These are phyloP conservation scores for Saturnispora galanensis DNA, from an alignment of 805 yeast genomes.

Conservation along the genomic window DNA sequence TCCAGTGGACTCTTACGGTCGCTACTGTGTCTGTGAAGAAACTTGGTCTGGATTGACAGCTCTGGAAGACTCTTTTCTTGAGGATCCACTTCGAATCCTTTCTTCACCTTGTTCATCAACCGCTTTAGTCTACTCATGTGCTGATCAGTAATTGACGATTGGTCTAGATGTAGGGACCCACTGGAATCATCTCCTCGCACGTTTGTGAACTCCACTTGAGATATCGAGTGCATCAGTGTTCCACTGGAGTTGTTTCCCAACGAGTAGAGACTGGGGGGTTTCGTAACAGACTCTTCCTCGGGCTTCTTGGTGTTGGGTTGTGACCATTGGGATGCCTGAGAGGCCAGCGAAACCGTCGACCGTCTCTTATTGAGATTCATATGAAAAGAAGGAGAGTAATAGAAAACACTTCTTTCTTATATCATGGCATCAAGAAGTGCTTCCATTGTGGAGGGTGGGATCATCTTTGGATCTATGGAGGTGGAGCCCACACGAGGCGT, in stretches of 20 bases:
- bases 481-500: slow-evolving; percentile 9
- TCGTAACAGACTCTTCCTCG: too few relatives aligned
- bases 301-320: too few relatives aligned
- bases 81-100: slow-evolving; percentile 3
- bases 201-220: slow-evolving; percentile 28
- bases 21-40: slow-evolving; percentile 6
- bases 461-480: slow-evolving; percentile 9
- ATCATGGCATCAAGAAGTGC: slow-evolving; percentile 1
- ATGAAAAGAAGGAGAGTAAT: background rate
- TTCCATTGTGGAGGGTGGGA: slow-evolving; percentile 8
- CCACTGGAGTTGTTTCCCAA: slow-evolving; percentile 13
- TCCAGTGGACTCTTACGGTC: slow-evolving; percentile 25
- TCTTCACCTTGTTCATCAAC: slow-evolving; percentile 18
- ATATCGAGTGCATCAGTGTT: slow-evolving; percentile 13
- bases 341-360: background rate
- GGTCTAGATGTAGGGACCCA: too few relatives aligned
- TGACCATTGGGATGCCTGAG: background rate
- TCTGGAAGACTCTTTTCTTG: slow-evolving; percentile 1
- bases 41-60: slow-evolving; percentile 6
- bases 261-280: slow-evolving; percentile 4
- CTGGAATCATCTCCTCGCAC: slow-evolving; percentile 14
- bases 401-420: background rate
- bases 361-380: background rate
- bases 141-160: too few relatives aligned
- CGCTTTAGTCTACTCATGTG: slow-evolving; percentile 15